phyloP scores from a whole-genome alignment of 768 basidiomycete genomes.

The Holtermanniella nyarrowii region DNA sequence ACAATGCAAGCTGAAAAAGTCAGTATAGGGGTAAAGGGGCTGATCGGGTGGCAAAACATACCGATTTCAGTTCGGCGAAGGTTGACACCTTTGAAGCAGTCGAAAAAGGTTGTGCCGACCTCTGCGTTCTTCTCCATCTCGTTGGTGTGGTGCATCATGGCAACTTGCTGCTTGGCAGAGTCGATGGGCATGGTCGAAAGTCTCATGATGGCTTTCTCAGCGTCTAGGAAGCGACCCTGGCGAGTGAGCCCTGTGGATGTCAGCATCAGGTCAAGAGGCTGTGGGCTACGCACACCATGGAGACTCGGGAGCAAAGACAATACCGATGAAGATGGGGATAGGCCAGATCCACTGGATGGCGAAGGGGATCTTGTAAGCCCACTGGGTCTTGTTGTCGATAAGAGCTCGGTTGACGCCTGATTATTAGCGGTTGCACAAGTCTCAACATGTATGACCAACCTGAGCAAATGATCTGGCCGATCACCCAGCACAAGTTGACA shows the following conservation, averaged over 20 bases:
- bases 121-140: slow-evolving; percentile 6
- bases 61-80: slow-evolving; percentile 21
- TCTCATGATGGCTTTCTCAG: slow-evolving; percentile 23
- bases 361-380: background rate
- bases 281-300: too few species aligned
- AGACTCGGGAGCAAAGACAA: background rate
- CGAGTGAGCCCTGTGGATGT: slow-evolving; percentile 17
- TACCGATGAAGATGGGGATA: background rate
- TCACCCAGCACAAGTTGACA: background rate
- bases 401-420: background rate
- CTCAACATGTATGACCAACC: too few species aligned
- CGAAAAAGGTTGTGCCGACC: slow-evolving; percentile 7
- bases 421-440: too few species aligned
- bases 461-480: background rate
- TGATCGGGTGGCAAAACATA: background rate
- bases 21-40: background rate
- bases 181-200: slow-evolving; percentile 10
- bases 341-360: background rate
- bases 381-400: background rate
- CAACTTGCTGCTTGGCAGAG: slow-evolving; percentile 9
- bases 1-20: background rate
- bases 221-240: slow-evolving; percentile 34
- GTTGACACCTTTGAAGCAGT: slow-evolving; percentile 22
- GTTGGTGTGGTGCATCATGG: slow-evolving; percentile 20
- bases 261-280: too few species aligned